Percentiles rank a stretch among this genome's conserved stretches.
Conservation (phyloP, 345 rosid species). For the Kandelia obovata region DNA sequence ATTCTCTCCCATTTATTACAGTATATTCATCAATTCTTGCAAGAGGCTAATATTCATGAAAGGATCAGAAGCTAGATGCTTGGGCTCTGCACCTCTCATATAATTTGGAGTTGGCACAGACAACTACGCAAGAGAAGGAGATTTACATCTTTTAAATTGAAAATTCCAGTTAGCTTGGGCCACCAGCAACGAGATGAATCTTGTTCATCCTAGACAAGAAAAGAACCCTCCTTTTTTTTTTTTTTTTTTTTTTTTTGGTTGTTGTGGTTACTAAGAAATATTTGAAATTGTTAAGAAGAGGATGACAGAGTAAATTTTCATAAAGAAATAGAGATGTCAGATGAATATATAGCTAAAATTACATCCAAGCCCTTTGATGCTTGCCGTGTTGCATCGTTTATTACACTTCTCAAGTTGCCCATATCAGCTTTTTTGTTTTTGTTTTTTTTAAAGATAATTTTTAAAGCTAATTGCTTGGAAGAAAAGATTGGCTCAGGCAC, state of each 20-base stretch:
- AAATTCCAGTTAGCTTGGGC: not conserved
- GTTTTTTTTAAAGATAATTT: slow-evolving; percentile 53
- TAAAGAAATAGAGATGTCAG: too few relatives aligned
- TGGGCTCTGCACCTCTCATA: slow-evolving; percentile 22
- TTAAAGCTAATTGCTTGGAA: slow-evolving; percentile 96
- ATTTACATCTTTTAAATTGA: too few relatives aligned
- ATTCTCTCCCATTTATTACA: not conserved
- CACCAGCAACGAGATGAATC: not conserved
- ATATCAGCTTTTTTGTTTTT: slow-evolving; percentile 50
- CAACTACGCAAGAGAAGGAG: too few relatives aligned
- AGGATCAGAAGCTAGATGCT: slow-evolving; percentile 53
- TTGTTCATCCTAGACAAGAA: not conserved
- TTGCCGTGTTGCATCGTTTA: slow-evolving; percentile 96
- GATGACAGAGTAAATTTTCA: not conserved
- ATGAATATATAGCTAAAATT: slow-evolving; percentile 21
- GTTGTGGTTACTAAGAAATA: not conserved
- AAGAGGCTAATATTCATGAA: slow-evolving; percentile 57
- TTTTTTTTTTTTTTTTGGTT: not conserved
- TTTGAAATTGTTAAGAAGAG: not conserved
- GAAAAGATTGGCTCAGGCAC: slow-evolving; percentile 75
- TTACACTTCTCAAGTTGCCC: slow-evolving; percentile 94
- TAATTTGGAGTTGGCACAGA: not conserved
- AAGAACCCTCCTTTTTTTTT: not conserved
- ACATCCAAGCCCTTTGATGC: slow-evolving; percentile 99
- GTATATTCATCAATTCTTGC: slow-evolving; percentile 52